Conservation (phyloP, 257 asterid species). For the Scutellaria barbata region DNA sequence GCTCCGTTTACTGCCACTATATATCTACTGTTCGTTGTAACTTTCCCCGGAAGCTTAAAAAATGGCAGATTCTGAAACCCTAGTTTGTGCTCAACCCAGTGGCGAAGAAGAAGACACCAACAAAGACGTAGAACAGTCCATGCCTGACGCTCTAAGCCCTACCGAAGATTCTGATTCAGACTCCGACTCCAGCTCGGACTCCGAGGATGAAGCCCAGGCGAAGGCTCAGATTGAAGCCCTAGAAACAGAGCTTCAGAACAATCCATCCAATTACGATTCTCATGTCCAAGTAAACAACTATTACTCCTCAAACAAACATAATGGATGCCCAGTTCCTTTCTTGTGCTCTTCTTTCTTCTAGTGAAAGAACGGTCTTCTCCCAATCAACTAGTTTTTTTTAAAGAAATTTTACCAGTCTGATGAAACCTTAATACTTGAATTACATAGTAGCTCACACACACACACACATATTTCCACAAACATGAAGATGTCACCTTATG, state of each 20-base stretch:
- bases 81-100: constrained; percentile 38
- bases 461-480: not conserved
- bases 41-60: constrained; percentile 22
- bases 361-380: not conserved
- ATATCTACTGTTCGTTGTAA: not conserved
- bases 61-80: constrained; percentile 74
- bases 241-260: constrained; percentile 53
- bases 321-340: not conserved
- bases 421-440: not conserved
- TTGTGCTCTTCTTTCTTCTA: constrained; percentile 6
- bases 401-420: not conserved
- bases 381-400: not conserved
- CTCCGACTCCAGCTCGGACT: constrained; percentile 59
- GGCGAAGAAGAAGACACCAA: constrained; percentile 34
- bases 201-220: constrained; percentile 68
- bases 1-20: no score
- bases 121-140: constrained; percentile 46
- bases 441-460: not conserved
- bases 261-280: constrained; percentile 74
- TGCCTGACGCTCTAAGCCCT: constrained; percentile 59
- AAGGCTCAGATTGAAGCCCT: constrained; percentile 70
- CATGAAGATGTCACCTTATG: constrained; percentile 10
- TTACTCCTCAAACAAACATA: not conserved
- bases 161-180: constrained; percentile 40
- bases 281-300: constrained; percentile 67